These are phyloP conservation scores for Protomyces inundatus DNA, from an alignment of 1,139 yeast species.

Conservation along the genomic window DNA sequence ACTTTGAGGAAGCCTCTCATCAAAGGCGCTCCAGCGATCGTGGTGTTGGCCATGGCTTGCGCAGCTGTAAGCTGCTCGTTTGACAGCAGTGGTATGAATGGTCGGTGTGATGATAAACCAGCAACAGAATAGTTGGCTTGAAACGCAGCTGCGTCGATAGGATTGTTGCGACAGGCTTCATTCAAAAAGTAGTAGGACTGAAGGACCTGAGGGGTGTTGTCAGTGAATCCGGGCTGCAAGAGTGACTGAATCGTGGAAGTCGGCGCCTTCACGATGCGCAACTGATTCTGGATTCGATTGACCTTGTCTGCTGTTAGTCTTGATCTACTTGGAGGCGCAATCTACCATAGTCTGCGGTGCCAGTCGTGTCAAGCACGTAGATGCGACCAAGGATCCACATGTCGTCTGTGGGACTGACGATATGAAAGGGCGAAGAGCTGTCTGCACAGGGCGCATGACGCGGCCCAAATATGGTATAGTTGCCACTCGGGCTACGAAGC, in stretches of 20 bases:
- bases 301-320: background rate
- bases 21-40: background rate
- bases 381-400: slow-evolving; percentile 1
- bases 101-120: background rate
- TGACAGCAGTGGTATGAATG: background rate
- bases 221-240: background rate
- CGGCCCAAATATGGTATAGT: background rate
- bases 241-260: background rate
- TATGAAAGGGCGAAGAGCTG: background rate
- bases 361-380: background rate
- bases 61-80: background rate
- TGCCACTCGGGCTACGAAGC: background rate
- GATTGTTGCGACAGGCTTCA: background rate
- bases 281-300: background rate
- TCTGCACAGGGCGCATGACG: background rate
- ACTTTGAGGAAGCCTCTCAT: background rate
- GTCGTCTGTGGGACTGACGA: background rate
- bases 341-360: background rate
- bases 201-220: background rate
- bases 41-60: background rate
- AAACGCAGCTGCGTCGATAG: background rate
- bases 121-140: background rate
- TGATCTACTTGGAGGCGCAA: background rate
- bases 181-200: background rate
- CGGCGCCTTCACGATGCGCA: background rate